Percentiles rank a stretch among this genome's conserved stretches.
Evolutionary conservation across 2,329 filamentous ascomycete genomes (phyloP).

Genomic region (Davidsoniella virescens): DNA sequence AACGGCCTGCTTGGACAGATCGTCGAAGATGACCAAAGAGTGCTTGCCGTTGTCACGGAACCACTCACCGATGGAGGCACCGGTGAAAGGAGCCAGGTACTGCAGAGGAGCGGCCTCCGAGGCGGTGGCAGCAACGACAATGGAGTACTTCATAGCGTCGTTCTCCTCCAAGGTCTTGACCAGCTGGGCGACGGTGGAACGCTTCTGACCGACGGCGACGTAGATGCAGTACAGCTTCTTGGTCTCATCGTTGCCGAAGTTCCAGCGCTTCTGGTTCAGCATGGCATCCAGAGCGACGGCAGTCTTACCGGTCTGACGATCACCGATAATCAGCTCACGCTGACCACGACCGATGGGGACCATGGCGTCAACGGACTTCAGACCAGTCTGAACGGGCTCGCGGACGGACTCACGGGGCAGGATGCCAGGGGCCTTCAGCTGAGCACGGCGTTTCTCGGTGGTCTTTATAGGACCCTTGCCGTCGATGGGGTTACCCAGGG

Average conservation of each 20-base stretch:
- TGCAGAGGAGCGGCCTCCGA: conserved; percentile 93
- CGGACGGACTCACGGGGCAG: conserved; percentile 93
- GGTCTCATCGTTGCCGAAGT: conserved; percentile 66
- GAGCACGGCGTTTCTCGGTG: conserved; percentile 83
- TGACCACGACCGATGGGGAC: conserved; percentile 99
- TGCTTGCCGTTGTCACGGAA: conserved; percentile 82
- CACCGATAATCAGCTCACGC: conserved; percentile 99
- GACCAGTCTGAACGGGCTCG: conserved; percentile 97
- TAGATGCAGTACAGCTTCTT: conserved; percentile 99
- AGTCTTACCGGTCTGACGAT: conserved; percentile 99
- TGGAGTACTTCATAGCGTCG: conserved; percentile 96
- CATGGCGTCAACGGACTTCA: conserved; percentile 99
- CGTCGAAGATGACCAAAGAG: conserved; percentile 80
- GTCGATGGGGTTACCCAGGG: conserved; percentile 97
- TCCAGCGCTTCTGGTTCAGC: conserved; percentile 99
- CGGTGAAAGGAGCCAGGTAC: conserved; percentile 88
- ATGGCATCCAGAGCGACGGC: conserved; percentile 96
- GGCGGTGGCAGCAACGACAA: conserved; percentile 87
- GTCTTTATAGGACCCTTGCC: conserved; percentile 96
- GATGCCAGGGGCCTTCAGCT: conserved; percentile 98
- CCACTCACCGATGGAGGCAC: conserved; percentile 43
- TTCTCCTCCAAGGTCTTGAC: conserved; percentile 99
- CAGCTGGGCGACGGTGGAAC: conserved; percentile 96
- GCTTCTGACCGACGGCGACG: conserved; percentile 98
- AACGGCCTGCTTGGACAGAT: conserved; percentile 95